Base-by-base conservation (phyloP, 2,329 filamentous ascomycete genomes). In the Aspergillus costaricaensis region DNA sequence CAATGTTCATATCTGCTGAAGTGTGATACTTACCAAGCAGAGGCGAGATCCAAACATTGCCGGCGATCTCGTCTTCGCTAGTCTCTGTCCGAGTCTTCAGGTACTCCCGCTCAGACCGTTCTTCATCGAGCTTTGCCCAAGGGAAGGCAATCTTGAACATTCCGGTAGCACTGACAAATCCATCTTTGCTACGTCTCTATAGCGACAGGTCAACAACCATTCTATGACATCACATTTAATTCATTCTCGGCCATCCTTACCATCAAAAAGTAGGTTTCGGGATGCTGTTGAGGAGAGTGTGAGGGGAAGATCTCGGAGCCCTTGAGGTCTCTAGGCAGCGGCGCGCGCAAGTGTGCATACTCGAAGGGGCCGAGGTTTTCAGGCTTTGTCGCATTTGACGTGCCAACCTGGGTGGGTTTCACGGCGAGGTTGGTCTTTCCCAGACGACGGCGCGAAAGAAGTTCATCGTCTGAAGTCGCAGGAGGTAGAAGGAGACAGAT, bases 251-350 rank as follows among this genome's bases (percentile, higher is more conserved):
- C 30, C 17, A 27, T 12, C 27, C 48, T 77, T 81, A 88, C 86
- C 86, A 99, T 99, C 69, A 99, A 81, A 77, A 98, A 99, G 79
- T 99, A 99, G 68, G 91, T 95, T 75, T 92, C 92, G 5, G 95
- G 94, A 62, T 82, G 85, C 64, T 82, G 77, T 62, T 82, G 76
- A 57, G 83, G 80, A 9, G 79, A 76, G 74, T 88, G 88, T 61
- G 88, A 89, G 71, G 91, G 89, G 82, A 98, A 98, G 71, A 99
- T 96, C 72, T 95, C 95, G 5, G 93, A 96, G 27, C 84, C 85
- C 62, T 88, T 86, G 68, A 98, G 88, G 65, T 95, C 92, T 77
- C 93, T 95, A 53, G 95, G 95, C 50, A 99, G 81, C 14, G 95
- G 94, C 62, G 93, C 94, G 72, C 94, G 90, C 53, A 99, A 84